Evolutionary conservation across 2,329 filamentous ascomycete genomes (phyloP).

Genomic region (Alternaria brassicae): DNA sequence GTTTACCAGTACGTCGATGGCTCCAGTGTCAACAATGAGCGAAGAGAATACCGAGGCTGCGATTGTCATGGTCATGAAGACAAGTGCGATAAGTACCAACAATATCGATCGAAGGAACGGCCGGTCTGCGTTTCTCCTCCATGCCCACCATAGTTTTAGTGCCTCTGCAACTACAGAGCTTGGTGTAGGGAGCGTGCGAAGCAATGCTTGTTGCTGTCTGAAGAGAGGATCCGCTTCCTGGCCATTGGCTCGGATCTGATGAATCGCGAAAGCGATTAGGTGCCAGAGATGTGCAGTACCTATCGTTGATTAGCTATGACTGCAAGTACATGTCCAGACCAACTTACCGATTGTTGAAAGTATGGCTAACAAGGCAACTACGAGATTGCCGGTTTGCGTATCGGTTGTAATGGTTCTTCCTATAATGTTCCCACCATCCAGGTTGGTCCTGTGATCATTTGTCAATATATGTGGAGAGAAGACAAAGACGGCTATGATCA

Average conservation of each 20-base stretch:
- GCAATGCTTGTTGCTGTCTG: conserved; percentile 29
- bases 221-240: conserved; percentile 19
- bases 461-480: too few species aligned
- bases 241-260: conserved; percentile 24
- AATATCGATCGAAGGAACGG: conserved; percentile 16
- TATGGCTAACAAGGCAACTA: conserved; percentile 31
- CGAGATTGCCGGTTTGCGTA: conserved; percentile 22
- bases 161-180: conserved; percentile 23
- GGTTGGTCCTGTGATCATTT: not conserved
- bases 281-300: conserved; percentile 25
- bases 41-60: conserved; percentile 29
- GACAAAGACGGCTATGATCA: not conserved
- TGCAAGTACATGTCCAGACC: not conserved
- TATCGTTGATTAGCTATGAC: not conserved
- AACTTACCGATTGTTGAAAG: conserved; percentile 14
- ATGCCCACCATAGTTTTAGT: conserved; percentile 28
- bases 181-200: conserved; percentile 26
- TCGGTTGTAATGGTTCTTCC: conserved; percentile 31
- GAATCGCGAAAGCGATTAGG: conserved; percentile 25
- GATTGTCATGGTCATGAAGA: conserved; percentile 17
- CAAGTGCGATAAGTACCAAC: conserved; percentile 10
- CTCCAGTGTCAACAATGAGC: conserved; percentile 17
- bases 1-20: conserved; percentile 5
- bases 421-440: conserved; percentile 10
- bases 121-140: conserved; percentile 16